Percentiles rank a stretch among this genome's conserved stretches.
phyloP scores from a whole-genome alignment of 495 filamentous ascomycete species.

The Filosporella fistucella region DNA sequence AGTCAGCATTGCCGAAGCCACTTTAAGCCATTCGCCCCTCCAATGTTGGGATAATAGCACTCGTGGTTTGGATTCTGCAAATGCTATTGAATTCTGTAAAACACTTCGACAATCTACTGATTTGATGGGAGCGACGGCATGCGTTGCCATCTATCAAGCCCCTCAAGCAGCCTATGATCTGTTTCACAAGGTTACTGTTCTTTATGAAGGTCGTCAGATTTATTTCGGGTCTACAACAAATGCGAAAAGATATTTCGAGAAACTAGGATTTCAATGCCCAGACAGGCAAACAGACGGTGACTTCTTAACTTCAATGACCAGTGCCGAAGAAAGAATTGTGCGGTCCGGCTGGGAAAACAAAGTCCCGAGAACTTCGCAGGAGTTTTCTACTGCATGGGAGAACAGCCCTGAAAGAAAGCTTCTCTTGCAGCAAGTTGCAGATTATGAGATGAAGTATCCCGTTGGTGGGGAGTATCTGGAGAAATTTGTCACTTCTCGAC shows the following conservation, averaged over 20 bases:
- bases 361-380: constrained; percentile 55
- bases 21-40: constrained; percentile 50
- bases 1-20: constrained; percentile 70
- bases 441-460: constrained; percentile 57
- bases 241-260: constrained; percentile 55
- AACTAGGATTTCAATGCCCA: constrained; percentile 49
- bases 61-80: constrained; percentile 43
- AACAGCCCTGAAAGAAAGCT: constrained; percentile 57
- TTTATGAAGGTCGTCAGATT: constrained; percentile 61
- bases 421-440: constrained; percentile 63
- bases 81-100: constrained; percentile 40
- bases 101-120: constrained; percentile 42
- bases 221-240: constrained; percentile 54
- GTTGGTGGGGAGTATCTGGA: constrained; percentile 59
- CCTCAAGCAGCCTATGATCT: constrained; percentile 40
- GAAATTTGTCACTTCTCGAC: constrained; percentile 60
- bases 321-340: constrained; percentile 54
- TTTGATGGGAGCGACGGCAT: constrained; percentile 26
- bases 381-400: constrained; percentile 66
- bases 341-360: constrained; percentile 53
- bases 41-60: constrained; percentile 49
- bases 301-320: constrained; percentile 68
- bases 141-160: constrained; percentile 47
- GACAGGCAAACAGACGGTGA: constrained; percentile 56
- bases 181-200: constrained; percentile 56